Percentiles rank a stretch among this genome's conserved stretches.
phyloP scores from a whole-genome alignment of 1,284 basidiomycete genomes.

The Pisolithus thermaeus region DNA sequence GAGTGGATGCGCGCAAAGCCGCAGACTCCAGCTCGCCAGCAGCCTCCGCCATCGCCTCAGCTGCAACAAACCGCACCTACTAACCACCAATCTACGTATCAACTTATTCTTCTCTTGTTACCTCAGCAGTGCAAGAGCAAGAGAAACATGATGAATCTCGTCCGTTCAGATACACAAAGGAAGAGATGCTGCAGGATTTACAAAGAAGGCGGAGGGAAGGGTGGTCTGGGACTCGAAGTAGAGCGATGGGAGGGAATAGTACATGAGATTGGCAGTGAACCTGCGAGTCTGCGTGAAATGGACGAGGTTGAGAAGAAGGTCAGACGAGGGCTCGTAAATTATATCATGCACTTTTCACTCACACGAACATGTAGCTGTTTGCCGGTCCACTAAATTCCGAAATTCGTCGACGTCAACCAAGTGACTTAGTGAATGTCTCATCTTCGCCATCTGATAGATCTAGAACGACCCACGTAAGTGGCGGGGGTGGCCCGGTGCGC shows the following conservation, averaged over 20 bases:
- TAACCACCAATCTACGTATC: constrained; percentile 49
- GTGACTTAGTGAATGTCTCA: constrained; percentile 57
- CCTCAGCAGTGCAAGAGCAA: constrained; percentile 46
- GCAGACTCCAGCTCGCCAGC: constrained; percentile 48
- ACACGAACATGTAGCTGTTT: constrained; percentile 52
- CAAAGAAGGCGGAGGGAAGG: constrained; percentile 70
- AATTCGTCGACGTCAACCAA: constrained; percentile 73
- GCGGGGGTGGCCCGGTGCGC: constrained; percentile 53
- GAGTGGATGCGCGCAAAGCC: constrained; percentile 85
- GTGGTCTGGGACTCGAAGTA: constrained; percentile 76
- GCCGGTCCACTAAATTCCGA: constrained; percentile 73
- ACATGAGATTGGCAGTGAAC: constrained; percentile 65
- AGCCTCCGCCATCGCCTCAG: constrained; percentile 52
- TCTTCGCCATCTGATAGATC: constrained; percentile 53
- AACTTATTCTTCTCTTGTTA: constrained; percentile 76
- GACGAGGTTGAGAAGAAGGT: constrained; percentile 87
- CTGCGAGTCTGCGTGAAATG: constrained; percentile 74
- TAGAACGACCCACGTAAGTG: constrained; percentile 45
- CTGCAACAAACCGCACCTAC: constrained; percentile 32
- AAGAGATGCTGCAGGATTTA: constrained; percentile 82
- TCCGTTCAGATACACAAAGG: constrained; percentile 83
- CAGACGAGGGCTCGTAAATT: constrained; percentile 19
- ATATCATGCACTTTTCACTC: constrained; percentile 16
- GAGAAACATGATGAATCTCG: constrained; percentile 58
- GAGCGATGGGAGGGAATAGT: constrained; percentile 84